Base-by-base conservation (phyloP, 2,329 filamentous ascomycete species). In the Talaromyces sp. region DNA sequence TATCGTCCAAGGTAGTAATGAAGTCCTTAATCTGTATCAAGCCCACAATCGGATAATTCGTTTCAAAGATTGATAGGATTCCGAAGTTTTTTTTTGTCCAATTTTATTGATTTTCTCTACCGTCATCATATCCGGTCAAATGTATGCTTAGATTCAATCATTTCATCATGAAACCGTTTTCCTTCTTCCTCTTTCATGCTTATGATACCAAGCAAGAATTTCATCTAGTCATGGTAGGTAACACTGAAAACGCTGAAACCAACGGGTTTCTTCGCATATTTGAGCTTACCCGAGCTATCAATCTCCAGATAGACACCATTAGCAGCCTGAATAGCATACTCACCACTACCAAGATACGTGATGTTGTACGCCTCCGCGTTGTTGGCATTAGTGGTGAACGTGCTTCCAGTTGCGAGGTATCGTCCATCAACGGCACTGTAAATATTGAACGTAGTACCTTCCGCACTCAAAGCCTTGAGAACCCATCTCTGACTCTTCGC, bases 271-370 rank as follows among this genome's bases (percentile, higher is more conserved):
- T 48, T 63, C 2, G 50, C 48, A 31, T 57, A 57, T n/a, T 9
- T 27, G 3, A 63, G 19, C 31, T 58, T 41, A 8, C 61, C 61
- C 5, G 37, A 9, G 10, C 37, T 31, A 19, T 50, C 37, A 9
- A 63, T 63, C 19, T 39, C 41, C 39, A 63, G 43, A 58, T 63
- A 63, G 2, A 58, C 16, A 11, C 52, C 61, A 47, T 48, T 58
- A 45, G 50, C 39, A 24, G 52, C n/a, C 27, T 58, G 61, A 37
- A 63, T 43, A 31, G 61, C 50, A 63, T 63, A 63, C 43, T 63
- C 33, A 11, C 61, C 39, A 37, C 41, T 58, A 13, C 61, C 61
- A 6, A 63, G 50, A 11, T 63, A 63, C 10, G 61, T 63, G 19
- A 63, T 58, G 7, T 63, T 58, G 6, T 57, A 63, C 4, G 43